Evolutionary conservation across 177 flowering plant species (phyloP).

Genomic region (Vitis hybrid): DNA sequence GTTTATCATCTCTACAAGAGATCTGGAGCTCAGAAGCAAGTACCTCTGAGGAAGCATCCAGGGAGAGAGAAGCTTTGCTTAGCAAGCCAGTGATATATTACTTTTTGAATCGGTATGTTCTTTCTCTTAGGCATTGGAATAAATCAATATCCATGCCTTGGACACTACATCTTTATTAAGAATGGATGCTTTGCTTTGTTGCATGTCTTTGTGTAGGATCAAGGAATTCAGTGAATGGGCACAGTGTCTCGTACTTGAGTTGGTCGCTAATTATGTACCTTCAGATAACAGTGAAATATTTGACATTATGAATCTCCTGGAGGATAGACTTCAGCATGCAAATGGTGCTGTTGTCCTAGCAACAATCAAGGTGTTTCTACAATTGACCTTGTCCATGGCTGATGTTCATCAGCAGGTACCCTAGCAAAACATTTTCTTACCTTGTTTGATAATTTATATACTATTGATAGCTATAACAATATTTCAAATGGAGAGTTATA

Average conservation of each 20-base stretch:
- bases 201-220: constrained; percentile 54
- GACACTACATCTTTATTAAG: background rate
- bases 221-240: constrained; percentile 98
- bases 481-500: background rate
- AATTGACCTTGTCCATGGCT: constrained; percentile 90
- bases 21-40: constrained; percentile 81
- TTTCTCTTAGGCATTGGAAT: background rate
- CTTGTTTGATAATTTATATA: background rate
- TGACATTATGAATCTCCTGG: constrained; percentile 98
- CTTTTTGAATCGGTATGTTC: constrained; percentile 69
- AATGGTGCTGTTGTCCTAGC: constrained; percentile 98
- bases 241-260: constrained; percentile 88
- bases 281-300: constrained; percentile 89
- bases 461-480: background rate
- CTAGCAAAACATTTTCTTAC: constrained; percentile 1
- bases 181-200: background rate
- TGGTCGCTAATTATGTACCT: constrained; percentile 86
- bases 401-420: constrained; percentile 99
- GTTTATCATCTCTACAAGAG: constrained; percentile 86
- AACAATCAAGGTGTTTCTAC: constrained; percentile 85
- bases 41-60: constrained; percentile 83
- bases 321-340: constrained; percentile 99
- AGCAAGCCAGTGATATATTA: constrained; percentile 86
- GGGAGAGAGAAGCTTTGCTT: constrained; percentile 77
- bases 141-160: background rate